A percentile compares a stretch with the other conserved stretches of the same genome.
Evolutionary conservation across 352 stramenopile species (phyloP).

Genomic region (Phytophthora colocasiae): DNA sequence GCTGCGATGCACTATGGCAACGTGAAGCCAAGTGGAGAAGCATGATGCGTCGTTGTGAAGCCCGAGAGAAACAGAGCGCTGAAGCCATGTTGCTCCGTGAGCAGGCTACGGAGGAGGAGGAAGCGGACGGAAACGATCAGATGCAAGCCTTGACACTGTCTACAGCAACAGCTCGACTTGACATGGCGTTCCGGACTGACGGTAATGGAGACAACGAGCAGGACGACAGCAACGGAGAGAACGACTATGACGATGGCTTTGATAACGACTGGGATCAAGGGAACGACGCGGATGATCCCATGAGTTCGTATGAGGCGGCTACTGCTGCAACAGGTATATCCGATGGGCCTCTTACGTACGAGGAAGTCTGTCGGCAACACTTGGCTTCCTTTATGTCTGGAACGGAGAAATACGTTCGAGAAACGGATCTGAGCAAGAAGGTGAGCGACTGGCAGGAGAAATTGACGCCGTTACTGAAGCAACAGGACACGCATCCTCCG

Average conservation of each 20-base stretch:
- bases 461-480: constrained; percentile 70
- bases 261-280: constrained; percentile 41
- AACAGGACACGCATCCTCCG: constrained; percentile 66
- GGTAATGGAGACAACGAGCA: constrained; percentile 37
- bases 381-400: constrained; percentile 84
- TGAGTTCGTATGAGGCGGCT: constrained; percentile 22
- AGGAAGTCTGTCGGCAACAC: constrained; percentile 80
- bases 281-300: constrained; percentile 32
- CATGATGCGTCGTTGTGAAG: constrained; percentile 55
- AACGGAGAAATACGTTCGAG: constrained; percentile 80
- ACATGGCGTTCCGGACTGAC: constrained; percentile 48
- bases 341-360: constrained; percentile 57
- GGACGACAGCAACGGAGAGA: constrained; percentile 44
- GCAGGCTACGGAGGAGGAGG: constrained; percentile 71
- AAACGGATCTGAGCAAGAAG: constrained; percentile 71
- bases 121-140: constrained; percentile 40
- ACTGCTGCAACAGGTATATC: constrained; percentile 4
- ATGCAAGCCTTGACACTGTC: constrained; percentile 53
- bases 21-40: constrained; percentile 75
- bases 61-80: constrained; percentile 62
- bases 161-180: constrained; percentile 42
- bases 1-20: constrained; percentile 62
- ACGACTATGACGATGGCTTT: constrained; percentile 39
- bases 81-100: constrained; percentile 75
- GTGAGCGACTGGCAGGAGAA: constrained; percentile 84